Base-by-base conservation (phyloP, 495 filamentous ascomycete species). In the Hypoxylon rickii region DNA sequence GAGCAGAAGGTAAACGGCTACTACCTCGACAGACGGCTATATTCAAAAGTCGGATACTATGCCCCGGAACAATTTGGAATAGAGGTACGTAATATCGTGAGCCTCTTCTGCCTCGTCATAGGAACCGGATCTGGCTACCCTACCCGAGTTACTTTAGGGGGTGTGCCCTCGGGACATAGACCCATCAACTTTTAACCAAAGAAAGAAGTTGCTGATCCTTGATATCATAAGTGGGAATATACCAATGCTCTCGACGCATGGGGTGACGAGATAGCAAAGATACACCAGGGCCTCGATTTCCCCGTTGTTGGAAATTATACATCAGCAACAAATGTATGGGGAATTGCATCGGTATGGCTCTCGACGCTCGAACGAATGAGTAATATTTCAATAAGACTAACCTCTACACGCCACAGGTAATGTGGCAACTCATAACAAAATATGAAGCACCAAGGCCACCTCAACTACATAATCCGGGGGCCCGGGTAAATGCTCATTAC, bases 31-130 rank as follows among this genome's bases (percentile, higher is more conserved):
- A 33, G 11, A 32, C 42, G 59, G 19, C 10, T 15, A 0, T 13
- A 12, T 0, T 51, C 15, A 12, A 66, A 66, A 33, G 2, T 17
- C 2, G 51, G 55, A 11, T 48, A 50, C 4, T 51, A 16, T 13
- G 51, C 63, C 20, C 63, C 63, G 20, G 63, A 60, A 39, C 55
- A 66, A 51, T 66, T 63, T 33, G 60, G 64, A 7, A n/a, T n/a
- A n/a, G n/a, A n/a, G n/a, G n/a, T n/a, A n/a, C n/a, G n/a, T n/a
- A n/a, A n/a, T n/a, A n/a, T n/a, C n/a, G n/a, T n/a, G n/a, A n/a
- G n/a, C n/a, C n/a, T n/a, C n/a, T n/a, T n/a, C n/a, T n/a, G n/a
- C n/a, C n/a, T n/a, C n/a, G n/a, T n/a, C n/a, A n/a, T n/a, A n/a
- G n/a, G n/a, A n/a, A n/a, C n/a, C n/a, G n/a, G n/a, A n/a, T n/a